These are phyloP conservation scores for Tetraselmis chui DNA, from an alignment of 139 green algal genomes.

Conservation along the genomic window DNA sequence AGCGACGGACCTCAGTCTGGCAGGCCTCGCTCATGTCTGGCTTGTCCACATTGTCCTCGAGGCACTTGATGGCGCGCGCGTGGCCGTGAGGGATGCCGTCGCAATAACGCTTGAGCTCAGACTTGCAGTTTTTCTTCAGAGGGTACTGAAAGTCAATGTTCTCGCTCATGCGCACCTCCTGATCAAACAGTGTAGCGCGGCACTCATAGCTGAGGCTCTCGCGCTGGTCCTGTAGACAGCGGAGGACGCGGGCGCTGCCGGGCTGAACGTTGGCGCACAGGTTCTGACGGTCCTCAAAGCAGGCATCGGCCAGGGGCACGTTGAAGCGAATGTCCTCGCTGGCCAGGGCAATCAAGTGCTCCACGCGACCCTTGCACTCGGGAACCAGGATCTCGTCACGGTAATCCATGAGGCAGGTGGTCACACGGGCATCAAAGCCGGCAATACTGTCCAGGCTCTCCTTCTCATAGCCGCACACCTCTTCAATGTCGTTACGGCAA, in stretches of 20 bases:
- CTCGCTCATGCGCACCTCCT: slow-evolving; percentile 56
- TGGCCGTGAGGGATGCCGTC: slow-evolving; percentile 60
- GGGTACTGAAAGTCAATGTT: slow-evolving; percentile 76
- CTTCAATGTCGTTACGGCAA: slow-evolving; percentile 42
- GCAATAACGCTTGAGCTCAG: slow-evolving; percentile 64
- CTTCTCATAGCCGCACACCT: slow-evolving; percentile 40
- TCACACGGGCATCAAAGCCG: slow-evolving; percentile 24
- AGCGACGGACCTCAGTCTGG: slow-evolving; percentile 50
- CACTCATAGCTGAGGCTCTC: slow-evolving; percentile 56
- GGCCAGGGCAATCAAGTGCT: slow-evolving; percentile 40
- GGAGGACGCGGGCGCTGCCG: slow-evolving; percentile 71
- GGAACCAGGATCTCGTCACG: slow-evolving; percentile 28
- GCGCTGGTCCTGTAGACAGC: slow-evolving; percentile 65
- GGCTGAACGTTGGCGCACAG: slow-evolving; percentile 49
- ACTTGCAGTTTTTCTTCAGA: slow-evolving; percentile 66
- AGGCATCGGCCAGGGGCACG: slow-evolving; percentile 57
- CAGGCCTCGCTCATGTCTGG: slow-evolving; percentile 66
- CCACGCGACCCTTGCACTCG: slow-evolving; percentile 49
- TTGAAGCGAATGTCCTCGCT: slow-evolving; percentile 82
- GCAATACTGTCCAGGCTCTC: slow-evolving; percentile 17
- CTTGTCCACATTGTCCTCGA: slow-evolving; percentile 58
- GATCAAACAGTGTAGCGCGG: slow-evolving; percentile 63
- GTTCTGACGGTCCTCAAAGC: slow-evolving; percentile 52
- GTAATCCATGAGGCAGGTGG: slow-evolving; percentile 31
- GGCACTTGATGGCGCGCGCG: slow-evolving; percentile 54